phyloP scores from a whole-genome alignment of 805 yeast genomes.

The Hanseniaspora nectarophila region DNA sequence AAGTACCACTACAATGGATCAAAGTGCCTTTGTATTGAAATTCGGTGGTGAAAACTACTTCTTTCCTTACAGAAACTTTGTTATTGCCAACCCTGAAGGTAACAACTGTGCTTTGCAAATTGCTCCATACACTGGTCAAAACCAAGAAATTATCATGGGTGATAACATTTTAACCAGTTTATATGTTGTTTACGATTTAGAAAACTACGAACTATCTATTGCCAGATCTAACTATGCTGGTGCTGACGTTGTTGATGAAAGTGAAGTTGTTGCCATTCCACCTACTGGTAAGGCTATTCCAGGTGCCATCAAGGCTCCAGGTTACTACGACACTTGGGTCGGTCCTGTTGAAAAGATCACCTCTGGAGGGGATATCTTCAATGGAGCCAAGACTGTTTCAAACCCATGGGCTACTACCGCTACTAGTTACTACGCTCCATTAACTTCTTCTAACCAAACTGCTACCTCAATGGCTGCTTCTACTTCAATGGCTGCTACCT shows the following conservation, averaged over 20 bases:
- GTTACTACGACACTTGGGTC: conserved; percentile 37
- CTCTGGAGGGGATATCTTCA: conserved; percentile 25
- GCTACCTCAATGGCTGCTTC: too few species aligned
- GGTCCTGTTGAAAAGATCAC: conserved; percentile 19
- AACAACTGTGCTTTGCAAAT: conserved; percentile 38
- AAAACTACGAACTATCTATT: conserved; percentile 43
- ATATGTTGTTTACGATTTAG: conserved; percentile 55
- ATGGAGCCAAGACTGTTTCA: too few species aligned
- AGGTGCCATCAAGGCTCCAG: conserved; percentile 37
- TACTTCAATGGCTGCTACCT: too few species aligned
- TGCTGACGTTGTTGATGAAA: conserved; percentile 20
- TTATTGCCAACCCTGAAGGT: conserved; percentile 17
- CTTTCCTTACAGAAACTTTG: conserved; percentile 35
- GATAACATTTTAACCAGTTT: conserved; percentile 47
- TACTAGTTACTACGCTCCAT: too few species aligned
- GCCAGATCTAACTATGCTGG: conserved; percentile 34
- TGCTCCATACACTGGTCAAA: too few species aligned
- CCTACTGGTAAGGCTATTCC: conserved; percentile 30
- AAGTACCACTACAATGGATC: conserved; percentile 16
- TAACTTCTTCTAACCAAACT: too few species aligned
- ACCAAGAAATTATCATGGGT: conserved; percentile 32
- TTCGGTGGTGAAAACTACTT: conserved; percentile 49
- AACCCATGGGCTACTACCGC: too few species aligned
- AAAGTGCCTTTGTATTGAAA: conserved; percentile 34
- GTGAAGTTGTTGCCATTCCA: too few species aligned